Evolutionary conservation across 2,329 filamentous ascomycete species (phyloP), one percentile per base, ranked within the genome.

Genomic region (Chaetothyriales sp.): DNA sequence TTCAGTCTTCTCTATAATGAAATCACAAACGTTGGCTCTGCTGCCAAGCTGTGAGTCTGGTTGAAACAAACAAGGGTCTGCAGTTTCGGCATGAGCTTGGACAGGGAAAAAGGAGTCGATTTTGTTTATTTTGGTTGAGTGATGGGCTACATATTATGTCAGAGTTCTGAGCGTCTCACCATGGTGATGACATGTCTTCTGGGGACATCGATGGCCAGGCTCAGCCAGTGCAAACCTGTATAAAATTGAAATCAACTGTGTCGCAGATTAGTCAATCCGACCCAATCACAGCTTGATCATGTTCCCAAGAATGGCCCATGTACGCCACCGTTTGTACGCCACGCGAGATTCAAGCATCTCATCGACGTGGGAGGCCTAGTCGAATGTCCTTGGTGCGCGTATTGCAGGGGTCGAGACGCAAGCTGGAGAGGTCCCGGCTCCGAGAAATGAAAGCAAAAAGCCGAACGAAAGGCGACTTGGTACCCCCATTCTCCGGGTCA

Each of bases 1-100:
- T 56, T 51, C n/a, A 92, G 84, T 49, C 70, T 95, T 59, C 70
- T 95, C 48, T 94, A 94, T 70, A 86, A 90, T 61, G 86, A 92
- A 68, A 92, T 93, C 64, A 89, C 86, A 18, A 79, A 80, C 53
- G 76, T 85, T 52, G 84, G 84, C 55, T 53, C 55, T 39, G 53
- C 78, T 54, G 78, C 80, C n/a, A 83, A 83, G 69, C 67, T 83
- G 65, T 83, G 68, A 71, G 52, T 39, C 10, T 2, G 32, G 5
- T 2, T 15, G 10, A 39, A 39, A 39, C 15, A 2, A 15, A 39
- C 32, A 39, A 9, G 3, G 10, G 15, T 39, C 32, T 15, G 43
- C 36, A 45, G 25, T 18, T 45, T 15, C 10, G 10, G 32, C 5
- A 39, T 5, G 32, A 39, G 10, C 10, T 15, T 39, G 32, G 32